Evolutionary conservation across 345 rosid species (phyloP), one percentile per base, ranked within the genome.

Genomic region (Litchi chinensis): DNA sequence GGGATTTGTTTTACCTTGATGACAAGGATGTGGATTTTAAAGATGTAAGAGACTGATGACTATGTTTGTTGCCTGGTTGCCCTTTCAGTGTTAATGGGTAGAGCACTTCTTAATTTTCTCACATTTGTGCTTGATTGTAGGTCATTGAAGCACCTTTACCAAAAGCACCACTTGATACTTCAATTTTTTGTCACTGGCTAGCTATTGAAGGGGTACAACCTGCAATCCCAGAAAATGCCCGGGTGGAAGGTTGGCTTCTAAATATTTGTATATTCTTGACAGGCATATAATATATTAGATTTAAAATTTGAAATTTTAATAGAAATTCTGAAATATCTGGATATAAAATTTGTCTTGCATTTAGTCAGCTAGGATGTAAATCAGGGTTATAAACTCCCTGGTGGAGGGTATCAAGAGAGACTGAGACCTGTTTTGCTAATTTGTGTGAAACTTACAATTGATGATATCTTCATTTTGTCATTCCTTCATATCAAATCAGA

Each of bases 121-220:
- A 50, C 71, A 37, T 67, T 65, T 79, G 70, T 79, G 43, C 78
- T 76, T 78, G 80, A 76, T 65, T 82, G 68, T 74, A 96, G 98
- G 92, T 96, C 75, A 91, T 96, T 82, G 99, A 96, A 83, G 98
- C 99, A 73, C 97, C 97, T 65, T 87, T 96, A 83, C 99, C 99
- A 13, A 93, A 88, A 87, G 97, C 97, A 43, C 99, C 97, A 24
- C 97, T 94, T 80, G 99, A 94, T 82, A 87, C 98, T 22, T 88
- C 91, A 43, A 73, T 96, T 71, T 78, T 83, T 75, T 94, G 98
- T 77, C 99, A 96, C 87, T 96, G 99, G 99, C 91, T 96, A 46
- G 99, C 99, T 69, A 94, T 96, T 86, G 99, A 96, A 73, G 98
- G 99, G 62, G 93, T 94, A 60, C 97, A 96, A 76, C 98, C 99